A percentile compares a stretch with the other conserved stretches of the same genome.
phyloP scores from a whole-genome alignment of 805 yeast species.

The Pichia rugopelliculosa region DNA sequence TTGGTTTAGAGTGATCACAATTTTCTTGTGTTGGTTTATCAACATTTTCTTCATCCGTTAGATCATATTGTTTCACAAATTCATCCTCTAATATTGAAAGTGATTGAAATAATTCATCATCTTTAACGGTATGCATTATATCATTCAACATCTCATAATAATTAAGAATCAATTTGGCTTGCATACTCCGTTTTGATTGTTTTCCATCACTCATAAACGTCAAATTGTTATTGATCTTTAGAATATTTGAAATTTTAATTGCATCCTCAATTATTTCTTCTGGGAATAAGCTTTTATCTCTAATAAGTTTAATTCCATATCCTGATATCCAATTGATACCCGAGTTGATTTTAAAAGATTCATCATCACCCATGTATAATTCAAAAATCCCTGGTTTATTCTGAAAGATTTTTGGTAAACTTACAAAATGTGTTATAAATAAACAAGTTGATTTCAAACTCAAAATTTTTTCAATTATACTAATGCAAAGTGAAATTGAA shows the following conservation, averaged over 20 bases:
- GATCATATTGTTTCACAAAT: slow-evolving; percentile 2
- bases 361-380: slow-evolving; percentile 30
- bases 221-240: slow-evolving; percentile 2
- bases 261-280: slow-evolving; percentile 24
- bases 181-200: neutral
- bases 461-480: slow-evolving; percentile 36
- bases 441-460: slow-evolving; percentile 27
- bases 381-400: slow-evolving; percentile 30
- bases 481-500: slow-evolving; percentile 43
- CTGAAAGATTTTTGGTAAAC: slow-evolving; percentile 32
- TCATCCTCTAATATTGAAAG: neutral
- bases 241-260: slow-evolving; percentile 16
- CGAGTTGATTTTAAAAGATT: slow-evolving; percentile 27
- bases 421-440: slow-evolving; percentile 39
- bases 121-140: neutral
- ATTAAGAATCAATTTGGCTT: slow-evolving; percentile 1
- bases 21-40: neutral
- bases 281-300: slow-evolving; percentile 24
- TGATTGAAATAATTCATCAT: neutral
- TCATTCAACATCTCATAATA: slow-evolving; percentile 2
- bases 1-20: neutral
- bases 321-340: slow-evolving; percentile 19
- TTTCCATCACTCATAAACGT: neutral
- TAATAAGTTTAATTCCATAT: slow-evolving; percentile 27
- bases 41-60: neutral